Evolutionary conservation across 176 grass and related monocot genomes (phyloP).

Genomic region (Carex parvula): DNA sequence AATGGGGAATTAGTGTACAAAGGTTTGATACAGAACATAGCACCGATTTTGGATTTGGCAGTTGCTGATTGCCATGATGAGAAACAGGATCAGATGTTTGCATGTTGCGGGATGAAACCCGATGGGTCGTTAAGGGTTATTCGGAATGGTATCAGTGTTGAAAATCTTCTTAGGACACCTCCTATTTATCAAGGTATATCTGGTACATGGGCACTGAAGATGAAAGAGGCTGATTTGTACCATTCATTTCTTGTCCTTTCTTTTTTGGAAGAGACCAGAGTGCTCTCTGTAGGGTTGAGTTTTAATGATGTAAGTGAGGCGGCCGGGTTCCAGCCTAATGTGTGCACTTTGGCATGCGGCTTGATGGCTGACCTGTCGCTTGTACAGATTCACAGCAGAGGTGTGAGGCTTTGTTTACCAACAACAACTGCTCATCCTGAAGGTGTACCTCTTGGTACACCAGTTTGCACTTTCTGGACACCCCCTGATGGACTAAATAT

Average conservation of each 20-base stretch:
- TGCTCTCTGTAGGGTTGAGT: conserved; percentile 91
- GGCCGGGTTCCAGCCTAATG: conserved; percentile 78
- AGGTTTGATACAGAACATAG: conserved; percentile 86
- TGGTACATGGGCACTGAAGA: conserved; percentile 86
- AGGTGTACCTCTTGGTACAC: conserved; percentile 52
- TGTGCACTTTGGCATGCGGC: conserved; percentile 95
- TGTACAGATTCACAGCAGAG: conserved; percentile 85
- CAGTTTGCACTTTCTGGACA: conserved; percentile 66
- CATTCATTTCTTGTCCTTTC: conserved; percentile 97
- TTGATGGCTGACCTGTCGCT: conserved; percentile 76
- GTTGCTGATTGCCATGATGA: conserved; percentile 87
- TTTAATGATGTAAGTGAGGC: conserved; percentile 94
- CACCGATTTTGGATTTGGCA: conserved; percentile 88
- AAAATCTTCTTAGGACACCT: conserved; percentile 75
- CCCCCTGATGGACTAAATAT: conserved; percentile 59
- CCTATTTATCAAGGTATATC: conserved; percentile 87
- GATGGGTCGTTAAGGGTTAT: conserved; percentile 82
- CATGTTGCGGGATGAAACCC: conserved; percentile 93
- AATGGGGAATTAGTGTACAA: conserved; percentile 57
- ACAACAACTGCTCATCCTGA: conserved; percentile 69
- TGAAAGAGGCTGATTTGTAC: conserved; percentile 76
- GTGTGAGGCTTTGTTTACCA: conserved; percentile 90
- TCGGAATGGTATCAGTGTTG: conserved; percentile 90
- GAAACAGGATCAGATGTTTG: conserved; percentile 95
- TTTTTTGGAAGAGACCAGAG: conserved; percentile 97